Conservation (phyloP, 2,329 filamentous ascomycete genomes). For the Nemania sp. region DNA sequence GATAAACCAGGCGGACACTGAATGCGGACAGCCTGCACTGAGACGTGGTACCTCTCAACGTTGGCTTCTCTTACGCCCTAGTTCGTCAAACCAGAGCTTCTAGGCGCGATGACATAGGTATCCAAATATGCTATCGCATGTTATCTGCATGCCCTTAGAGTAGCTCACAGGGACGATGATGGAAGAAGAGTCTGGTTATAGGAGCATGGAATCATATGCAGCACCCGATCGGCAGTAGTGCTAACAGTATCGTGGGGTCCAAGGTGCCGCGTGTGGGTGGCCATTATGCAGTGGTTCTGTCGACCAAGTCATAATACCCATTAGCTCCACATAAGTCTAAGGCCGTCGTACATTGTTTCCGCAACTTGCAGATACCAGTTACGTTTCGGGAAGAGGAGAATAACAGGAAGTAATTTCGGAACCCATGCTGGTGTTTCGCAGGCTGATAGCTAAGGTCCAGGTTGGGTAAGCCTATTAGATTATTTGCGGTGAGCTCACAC, state of each 20-base stretch:
- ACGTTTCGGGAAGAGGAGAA: slow-evolving; percentile 31
- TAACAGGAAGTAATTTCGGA: slow-evolving; percentile 33
- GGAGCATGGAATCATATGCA: slow-evolving; percentile 32
- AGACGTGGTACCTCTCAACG: slow-evolving; percentile 26
- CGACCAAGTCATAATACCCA: slow-evolving; percentile 35
- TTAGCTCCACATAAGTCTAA: slow-evolving; percentile 40
- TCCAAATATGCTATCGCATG: slow-evolving; percentile 9
- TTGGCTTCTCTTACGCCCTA: slow-evolving; percentile 7
- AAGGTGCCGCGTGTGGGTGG: slow-evolving; percentile 31
- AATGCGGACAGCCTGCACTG: slow-evolving; percentile 19
- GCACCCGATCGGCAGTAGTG: slow-evolving; percentile 35
- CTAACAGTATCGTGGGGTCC: slow-evolving; percentile 38
- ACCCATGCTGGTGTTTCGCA: slow-evolving; percentile 28
- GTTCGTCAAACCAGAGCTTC: slow-evolving; percentile 8
- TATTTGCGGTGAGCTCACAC: slow-evolving; percentile 19
- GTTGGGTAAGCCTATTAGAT: slow-evolving; percentile 29
- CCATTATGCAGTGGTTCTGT: slow-evolving; percentile 36
- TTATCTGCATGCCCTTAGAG: slow-evolving; percentile 12
- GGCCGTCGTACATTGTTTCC: slow-evolving; percentile 32
- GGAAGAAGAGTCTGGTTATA: slow-evolving; percentile 13
- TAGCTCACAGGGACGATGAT: slow-evolving; percentile 7
- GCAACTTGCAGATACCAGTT: slow-evolving; percentile 37
- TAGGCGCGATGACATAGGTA: slow-evolving; percentile 24
- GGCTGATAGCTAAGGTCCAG: slow-evolving; percentile 23
- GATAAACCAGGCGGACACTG: slow-evolving; percentile 13